Conservation (phyloP, 805 yeast genomes). For the Ogataea nitratoaversa region DNA sequence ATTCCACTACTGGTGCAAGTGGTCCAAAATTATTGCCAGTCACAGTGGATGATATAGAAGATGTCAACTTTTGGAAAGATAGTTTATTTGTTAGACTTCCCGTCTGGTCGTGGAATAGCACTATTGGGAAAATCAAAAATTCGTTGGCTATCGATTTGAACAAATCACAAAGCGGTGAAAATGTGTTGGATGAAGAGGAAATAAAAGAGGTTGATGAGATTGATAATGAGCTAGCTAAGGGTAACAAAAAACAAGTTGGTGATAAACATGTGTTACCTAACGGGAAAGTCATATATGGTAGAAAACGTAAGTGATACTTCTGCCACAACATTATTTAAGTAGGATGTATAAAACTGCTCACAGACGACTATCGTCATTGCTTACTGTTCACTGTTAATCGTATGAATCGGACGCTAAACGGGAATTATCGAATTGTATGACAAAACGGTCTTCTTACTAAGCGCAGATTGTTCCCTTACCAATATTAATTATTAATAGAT, state of each 20-base stretch:
- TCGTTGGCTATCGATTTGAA: neutral
- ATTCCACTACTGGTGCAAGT: constrained; percentile 23
- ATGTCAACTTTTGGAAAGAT: constrained; percentile 46
- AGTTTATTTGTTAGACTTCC: constrained; percentile 42
- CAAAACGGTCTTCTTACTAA: too few relatives aligned
- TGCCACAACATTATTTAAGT: too few relatives aligned
- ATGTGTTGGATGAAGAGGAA: too few relatives aligned
- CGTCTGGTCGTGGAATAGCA: constrained; percentile 38
- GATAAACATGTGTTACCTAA: constrained; percentile 52
- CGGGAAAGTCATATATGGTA: constrained; percentile 49
- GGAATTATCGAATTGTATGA: too few relatives aligned
- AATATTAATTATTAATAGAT: too few relatives aligned
- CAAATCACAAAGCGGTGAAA: neutral
- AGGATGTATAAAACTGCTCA: too few relatives aligned
- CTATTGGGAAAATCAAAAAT: constrained; percentile 34
- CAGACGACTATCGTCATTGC: too few relatives aligned
- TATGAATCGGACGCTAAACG: too few relatives aligned
- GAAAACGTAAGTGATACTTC: constrained; percentile 4
- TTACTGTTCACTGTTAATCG: too few relatives aligned
- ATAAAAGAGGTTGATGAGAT: constrained; percentile 1
- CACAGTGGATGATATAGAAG: constrained; percentile 43
- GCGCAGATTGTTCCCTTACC: too few relatives aligned
- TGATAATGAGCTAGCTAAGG: neutral
- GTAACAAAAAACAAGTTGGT: constrained; percentile 27
- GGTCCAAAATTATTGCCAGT: constrained; percentile 32